These are phyloP conservation scores for Ceratocystis variospora DNA, from an alignment of 2,329 filamentous ascomycete species.

Conservation along the genomic window DNA sequence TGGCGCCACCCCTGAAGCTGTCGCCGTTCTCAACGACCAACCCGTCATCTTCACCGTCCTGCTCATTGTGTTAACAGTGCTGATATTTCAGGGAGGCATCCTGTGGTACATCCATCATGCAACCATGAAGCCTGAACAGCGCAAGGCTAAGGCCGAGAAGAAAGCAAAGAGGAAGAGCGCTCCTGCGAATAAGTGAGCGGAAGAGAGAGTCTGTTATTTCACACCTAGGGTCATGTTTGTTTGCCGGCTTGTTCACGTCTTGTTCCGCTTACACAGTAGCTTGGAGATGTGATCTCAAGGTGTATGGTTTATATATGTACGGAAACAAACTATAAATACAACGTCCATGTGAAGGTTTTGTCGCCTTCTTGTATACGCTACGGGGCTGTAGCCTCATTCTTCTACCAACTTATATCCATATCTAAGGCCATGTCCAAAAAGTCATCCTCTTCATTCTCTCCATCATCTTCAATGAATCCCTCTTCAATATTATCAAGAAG, in stretches of 20 bases:
- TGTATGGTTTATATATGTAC: too few species aligned
- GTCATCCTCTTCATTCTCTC: not conserved
- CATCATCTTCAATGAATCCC: not conserved
- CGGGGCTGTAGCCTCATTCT: not conserved
- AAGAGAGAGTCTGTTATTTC: not conserved
- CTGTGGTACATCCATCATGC: constrained; percentile 47
- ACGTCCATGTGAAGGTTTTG: not conserved
- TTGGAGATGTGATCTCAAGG: too few species aligned
- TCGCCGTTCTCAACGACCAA: constrained; percentile 48
- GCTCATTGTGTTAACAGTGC: constrained; percentile 37
- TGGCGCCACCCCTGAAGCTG: constrained; percentile 44
- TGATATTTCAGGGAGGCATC: constrained; percentile 35
- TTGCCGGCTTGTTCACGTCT: not conserved
- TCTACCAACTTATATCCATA: constrained; percentile 1
- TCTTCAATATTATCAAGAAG: not conserved
- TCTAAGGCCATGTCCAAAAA: constrained; percentile 10
- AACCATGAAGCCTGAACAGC: constrained; percentile 48
- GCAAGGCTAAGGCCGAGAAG: constrained; percentile 37
- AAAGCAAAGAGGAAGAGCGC: constrained; percentile 26
- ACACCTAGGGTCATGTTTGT: not conserved
- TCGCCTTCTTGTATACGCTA: not conserved
- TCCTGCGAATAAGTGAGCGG: constrained; percentile 11
- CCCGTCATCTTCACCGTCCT: constrained; percentile 45
- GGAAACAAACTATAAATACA: not conserved
- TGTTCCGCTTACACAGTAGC: not conserved